A percentile compares a stretch with the other conserved stretches of the same genome.
Conservation (phyloP, 306 rosid genomes). For the Adenanthera pavonina region DNA sequence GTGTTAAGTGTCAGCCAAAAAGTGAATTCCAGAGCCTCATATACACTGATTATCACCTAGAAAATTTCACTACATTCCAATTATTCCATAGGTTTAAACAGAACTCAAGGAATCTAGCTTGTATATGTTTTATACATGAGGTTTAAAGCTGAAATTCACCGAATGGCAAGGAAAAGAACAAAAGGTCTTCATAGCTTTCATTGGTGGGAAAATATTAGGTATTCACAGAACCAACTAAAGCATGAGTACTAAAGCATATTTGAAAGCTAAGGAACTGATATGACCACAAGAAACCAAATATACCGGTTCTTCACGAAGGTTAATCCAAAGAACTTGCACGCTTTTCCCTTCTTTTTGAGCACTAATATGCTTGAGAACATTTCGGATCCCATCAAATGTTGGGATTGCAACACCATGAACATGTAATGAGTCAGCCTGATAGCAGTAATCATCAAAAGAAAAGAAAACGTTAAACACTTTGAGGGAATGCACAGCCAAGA, state of each 20-base stretch:
- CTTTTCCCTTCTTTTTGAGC: slow-evolving; percentile 58
- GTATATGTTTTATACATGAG: neutral
- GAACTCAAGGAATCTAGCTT: slow-evolving; percentile 1
- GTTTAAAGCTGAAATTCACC: neutral
- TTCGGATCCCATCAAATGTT: slow-evolving; percentile 72
- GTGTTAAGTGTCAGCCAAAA: neutral
- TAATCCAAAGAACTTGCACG: slow-evolving; percentile 79
- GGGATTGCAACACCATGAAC: slow-evolving; percentile 97
- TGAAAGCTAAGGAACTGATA: neutral
- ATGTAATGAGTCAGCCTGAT: slow-evolving; percentile 67
- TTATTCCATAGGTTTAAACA: neutral
- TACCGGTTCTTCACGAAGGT: slow-evolving; percentile 96
- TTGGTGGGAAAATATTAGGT: neutral
- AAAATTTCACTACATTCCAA: neutral
- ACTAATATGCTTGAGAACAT: slow-evolving; percentile 79
- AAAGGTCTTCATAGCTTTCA: neutral
- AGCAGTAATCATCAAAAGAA: slow-evolving; percentile 8
- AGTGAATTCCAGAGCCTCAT: neutral
- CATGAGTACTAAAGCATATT: neutral
- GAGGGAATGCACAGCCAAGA: neutral
- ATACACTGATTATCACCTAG: neutral
- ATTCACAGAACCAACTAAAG: neutral
- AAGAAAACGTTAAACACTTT: neutral
- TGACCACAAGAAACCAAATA: neutral
- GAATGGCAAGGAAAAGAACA: neutral